Evolutionary conservation across 306 rosid genomes (phyloP).

Genomic region (Begonia masoniana): DNA sequence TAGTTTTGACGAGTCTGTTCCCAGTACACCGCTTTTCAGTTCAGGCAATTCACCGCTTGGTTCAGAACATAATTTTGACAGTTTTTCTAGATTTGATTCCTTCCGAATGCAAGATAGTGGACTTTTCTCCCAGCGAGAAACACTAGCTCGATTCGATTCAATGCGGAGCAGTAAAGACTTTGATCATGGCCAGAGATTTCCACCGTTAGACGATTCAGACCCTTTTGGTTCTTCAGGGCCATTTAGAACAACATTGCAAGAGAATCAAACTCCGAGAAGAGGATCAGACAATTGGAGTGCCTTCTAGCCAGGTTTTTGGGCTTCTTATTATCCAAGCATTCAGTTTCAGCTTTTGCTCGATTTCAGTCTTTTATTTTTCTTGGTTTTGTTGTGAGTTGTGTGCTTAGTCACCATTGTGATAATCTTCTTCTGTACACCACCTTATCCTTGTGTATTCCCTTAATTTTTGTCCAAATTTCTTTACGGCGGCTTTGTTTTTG

Average conservation of each 20-base stretch:
- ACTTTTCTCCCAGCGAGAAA: constrained; percentile 38
- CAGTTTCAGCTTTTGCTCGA: constrained; percentile 17
- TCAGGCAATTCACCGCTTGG: constrained; percentile 49
- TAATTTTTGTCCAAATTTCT: too few relatives aligned
- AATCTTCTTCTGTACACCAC: too few relatives aligned
- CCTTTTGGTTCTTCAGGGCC: constrained; percentile 77
- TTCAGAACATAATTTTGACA: constrained; percentile 61
- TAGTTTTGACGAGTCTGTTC: constrained; percentile 86
- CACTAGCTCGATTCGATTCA: constrained; percentile 56
- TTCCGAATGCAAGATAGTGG: constrained; percentile 52
- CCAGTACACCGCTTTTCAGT: constrained; percentile 79
- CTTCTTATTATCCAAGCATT: constrained; percentile 14
- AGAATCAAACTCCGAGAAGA: constrained; percentile 56
- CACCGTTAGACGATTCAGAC: constrained; percentile 79
- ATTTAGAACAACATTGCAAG: constrained; percentile 46
- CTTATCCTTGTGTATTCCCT: too few relatives aligned
- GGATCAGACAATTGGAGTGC: constrained; percentile 79
- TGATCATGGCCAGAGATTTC: constrained; percentile 29
- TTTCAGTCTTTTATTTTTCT: background rate
- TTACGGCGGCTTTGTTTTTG: too few relatives aligned
- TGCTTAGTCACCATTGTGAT: too few relatives aligned
- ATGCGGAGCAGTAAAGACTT: constrained; percentile 53
- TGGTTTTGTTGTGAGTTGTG: too few relatives aligned
- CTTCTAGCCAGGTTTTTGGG: constrained; percentile 36
- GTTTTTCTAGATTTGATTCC: constrained; percentile 70